Evolutionary conservation across 306 rosid species (phyloP).

Genomic region (Ceratonia siliqua): DNA sequence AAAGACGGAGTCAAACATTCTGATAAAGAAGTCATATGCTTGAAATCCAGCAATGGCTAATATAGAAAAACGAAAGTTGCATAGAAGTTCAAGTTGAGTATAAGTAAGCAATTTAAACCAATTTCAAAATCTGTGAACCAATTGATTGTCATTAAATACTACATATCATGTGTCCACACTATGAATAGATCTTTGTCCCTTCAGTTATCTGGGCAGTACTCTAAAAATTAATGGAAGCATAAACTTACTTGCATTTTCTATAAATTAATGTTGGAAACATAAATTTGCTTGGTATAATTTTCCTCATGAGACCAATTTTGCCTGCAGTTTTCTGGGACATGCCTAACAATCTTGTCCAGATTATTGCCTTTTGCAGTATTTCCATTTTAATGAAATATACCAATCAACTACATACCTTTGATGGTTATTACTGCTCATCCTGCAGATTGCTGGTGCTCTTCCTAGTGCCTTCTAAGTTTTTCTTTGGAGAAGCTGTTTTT

Average conservation of each 20-base stretch:
- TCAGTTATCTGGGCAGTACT: not conserved
- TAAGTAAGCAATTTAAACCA: too few species aligned
- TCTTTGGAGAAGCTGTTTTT: slow-evolving; percentile 38
- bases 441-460: slow-evolving; percentile 46
- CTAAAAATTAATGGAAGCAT: too few species aligned
- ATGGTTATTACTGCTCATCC: slow-evolving; percentile 1
- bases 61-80: too few species aligned
- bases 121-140: too few species aligned
- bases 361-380: not conserved
- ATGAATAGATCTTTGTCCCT: not conserved
- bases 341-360: not conserved
- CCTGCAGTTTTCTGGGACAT: not conserved
- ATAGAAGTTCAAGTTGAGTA: too few species aligned
- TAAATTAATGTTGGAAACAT: too few species aligned
- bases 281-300: too few species aligned
- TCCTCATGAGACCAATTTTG: too few species aligned
- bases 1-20: too few species aligned
- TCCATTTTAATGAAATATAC: not conserved
- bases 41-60: too few species aligned
- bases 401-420: too few species aligned
- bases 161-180: slow-evolving; percentile 11
- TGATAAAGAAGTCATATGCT: too few species aligned
- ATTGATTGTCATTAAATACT: slow-evolving; percentile 6
- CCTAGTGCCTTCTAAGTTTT: slow-evolving; percentile 46
- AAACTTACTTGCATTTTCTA: not conserved